phyloP scores from a whole-genome alignment of 2,329 filamentous ascomycete genomes.

The Cladosporium austrohemisphaericum region DNA sequence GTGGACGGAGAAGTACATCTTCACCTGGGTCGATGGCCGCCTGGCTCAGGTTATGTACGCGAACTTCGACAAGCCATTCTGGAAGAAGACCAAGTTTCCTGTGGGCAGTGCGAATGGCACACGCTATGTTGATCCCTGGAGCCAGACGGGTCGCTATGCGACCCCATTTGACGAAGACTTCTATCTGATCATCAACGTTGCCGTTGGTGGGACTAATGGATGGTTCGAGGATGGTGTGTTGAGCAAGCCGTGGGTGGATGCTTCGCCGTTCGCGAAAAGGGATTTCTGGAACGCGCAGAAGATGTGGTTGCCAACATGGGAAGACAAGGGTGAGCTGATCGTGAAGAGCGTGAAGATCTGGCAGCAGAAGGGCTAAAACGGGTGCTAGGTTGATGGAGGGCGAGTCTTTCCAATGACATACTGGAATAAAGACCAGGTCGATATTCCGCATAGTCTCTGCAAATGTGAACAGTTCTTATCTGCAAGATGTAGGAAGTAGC shows the following conservation, averaged over 20 bases:
- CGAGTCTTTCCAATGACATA: no score
- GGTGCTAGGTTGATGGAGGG: slow-evolving; percentile 39
- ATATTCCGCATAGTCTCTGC: no score
- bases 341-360: slow-evolving; percentile 44
- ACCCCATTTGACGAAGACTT: slow-evolving; percentile 43
- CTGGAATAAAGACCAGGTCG: no score
- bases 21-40: slow-evolving; percentile 78
- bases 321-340: slow-evolving; percentile 37
- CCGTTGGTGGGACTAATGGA: slow-evolving; percentile 47
- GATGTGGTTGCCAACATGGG: slow-evolving; percentile 37
- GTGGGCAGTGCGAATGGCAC: slow-evolving; percentile 34
- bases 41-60: slow-evolving; percentile 77
- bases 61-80: slow-evolving; percentile 44
- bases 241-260: slow-evolving; percentile 77
- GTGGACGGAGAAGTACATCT: slow-evolving; percentile 84
- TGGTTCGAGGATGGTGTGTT: slow-evolving; percentile 74
- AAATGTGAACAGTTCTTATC: no score
- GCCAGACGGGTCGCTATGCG: slow-evolving; percentile 32
- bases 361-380: slow-evolving; percentile 48
- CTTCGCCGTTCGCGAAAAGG: slow-evolving; percentile 60
- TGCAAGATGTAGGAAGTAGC: no score
- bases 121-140: slow-evolving; percentile 36
- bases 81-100: slow-evolving; percentile 38
- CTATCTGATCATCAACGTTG: slow-evolving; percentile 40
- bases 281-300: slow-evolving; percentile 66